Conservation (phyloP, 2,329 filamentous ascomycete species). For the Ascochyta rabiei region DNA sequence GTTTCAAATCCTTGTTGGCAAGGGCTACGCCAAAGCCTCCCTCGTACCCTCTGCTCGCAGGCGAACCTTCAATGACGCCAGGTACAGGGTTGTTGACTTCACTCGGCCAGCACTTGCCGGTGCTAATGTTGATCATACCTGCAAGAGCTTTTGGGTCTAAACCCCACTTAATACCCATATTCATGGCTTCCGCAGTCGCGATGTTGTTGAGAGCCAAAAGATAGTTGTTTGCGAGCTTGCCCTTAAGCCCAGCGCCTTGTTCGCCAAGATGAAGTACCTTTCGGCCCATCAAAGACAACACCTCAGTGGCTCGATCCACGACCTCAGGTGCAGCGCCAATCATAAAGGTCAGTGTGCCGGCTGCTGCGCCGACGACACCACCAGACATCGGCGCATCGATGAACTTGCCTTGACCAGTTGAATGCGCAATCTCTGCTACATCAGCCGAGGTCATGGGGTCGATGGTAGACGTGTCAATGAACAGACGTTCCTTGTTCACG, state of each 20-base stretch:
- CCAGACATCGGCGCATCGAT: conserved; percentile 97
- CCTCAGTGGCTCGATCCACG: conserved; percentile 68
- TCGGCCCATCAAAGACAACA: conserved; percentile 83
- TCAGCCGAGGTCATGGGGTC: conserved; percentile 83
- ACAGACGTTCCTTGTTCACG: conserved; percentile 69
- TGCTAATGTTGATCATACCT: conserved; percentile 89
- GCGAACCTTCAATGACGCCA: conserved; percentile 77
- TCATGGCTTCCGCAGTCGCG: conserved; percentile 70
- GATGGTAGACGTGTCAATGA: conserved; percentile 97
- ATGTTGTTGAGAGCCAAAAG: conserved; percentile 92
- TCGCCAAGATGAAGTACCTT: conserved; percentile 84
- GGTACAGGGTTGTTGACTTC: conserved; percentile 95
- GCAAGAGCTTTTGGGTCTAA: conserved; percentile 72
- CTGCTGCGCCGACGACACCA: conserved; percentile 87
- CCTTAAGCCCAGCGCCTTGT: conserved; percentile 84
- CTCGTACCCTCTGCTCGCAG: conserved; percentile 73
- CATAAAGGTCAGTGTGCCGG: conserved; percentile 95
- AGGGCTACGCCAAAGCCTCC: conserved; percentile 58
- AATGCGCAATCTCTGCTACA: conserved; percentile 73
- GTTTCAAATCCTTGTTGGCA: conserved; percentile 58
- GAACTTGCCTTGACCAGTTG: conserved; percentile 73
- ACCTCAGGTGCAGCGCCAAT: conserved; percentile 71
- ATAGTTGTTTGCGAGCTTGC: conserved; percentile 97
- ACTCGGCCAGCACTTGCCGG: conserved; percentile 94
- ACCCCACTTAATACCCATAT: conserved; percentile 67